Conservation (phyloP, 768 basidiomycete genomes). For the Leccinum rimulosum region DNA sequence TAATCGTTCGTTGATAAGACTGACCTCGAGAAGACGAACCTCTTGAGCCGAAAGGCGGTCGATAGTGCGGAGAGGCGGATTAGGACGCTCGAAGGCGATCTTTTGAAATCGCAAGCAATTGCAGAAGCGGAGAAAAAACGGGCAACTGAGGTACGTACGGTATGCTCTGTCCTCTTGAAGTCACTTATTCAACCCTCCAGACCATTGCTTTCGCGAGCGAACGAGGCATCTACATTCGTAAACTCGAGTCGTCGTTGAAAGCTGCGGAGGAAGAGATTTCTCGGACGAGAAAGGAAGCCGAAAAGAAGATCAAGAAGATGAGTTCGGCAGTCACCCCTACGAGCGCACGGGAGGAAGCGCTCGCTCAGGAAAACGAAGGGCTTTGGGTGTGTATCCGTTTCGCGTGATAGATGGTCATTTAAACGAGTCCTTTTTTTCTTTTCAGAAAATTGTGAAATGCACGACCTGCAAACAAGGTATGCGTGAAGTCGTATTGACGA, state of each 20-base stretch:
- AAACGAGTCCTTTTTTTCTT: not conserved
- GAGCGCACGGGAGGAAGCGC: conserved; percentile 33
- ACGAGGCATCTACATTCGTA: conserved; percentile 23
- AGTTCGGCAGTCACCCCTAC: conserved; percentile 29
- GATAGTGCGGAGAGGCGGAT: conserved; percentile 29
- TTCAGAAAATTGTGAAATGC: conserved; percentile 79
- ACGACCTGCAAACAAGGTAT: conserved; percentile 80
- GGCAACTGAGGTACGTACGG: conserved; percentile 39
- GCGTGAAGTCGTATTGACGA: conserved; percentile 77
- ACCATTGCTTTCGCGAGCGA: conserved; percentile 32
- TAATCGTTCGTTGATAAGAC: conserved; percentile 24
- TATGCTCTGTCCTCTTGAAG: not conserved
- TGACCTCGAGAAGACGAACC: conserved; percentile 47
- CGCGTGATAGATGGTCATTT: not conserved
- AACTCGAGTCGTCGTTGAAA: conserved; percentile 18
- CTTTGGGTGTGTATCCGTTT: conserved; percentile 51
- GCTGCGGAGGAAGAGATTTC: conserved; percentile 45
- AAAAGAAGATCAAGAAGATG: conserved; percentile 50
- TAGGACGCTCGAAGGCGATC: conserved; percentile 31
- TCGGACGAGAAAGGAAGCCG: conserved; percentile 48
- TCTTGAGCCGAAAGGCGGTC: conserved; percentile 30
- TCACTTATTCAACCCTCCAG: conserved; percentile 22
- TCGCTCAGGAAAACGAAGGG: conserved; percentile 51
- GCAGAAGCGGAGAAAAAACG: conserved; percentile 40
- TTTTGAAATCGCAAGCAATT: conserved; percentile 32